phyloP scores from a whole-genome alignment of 116 monocot genomes.

The Thalassia testudinum region DNA sequence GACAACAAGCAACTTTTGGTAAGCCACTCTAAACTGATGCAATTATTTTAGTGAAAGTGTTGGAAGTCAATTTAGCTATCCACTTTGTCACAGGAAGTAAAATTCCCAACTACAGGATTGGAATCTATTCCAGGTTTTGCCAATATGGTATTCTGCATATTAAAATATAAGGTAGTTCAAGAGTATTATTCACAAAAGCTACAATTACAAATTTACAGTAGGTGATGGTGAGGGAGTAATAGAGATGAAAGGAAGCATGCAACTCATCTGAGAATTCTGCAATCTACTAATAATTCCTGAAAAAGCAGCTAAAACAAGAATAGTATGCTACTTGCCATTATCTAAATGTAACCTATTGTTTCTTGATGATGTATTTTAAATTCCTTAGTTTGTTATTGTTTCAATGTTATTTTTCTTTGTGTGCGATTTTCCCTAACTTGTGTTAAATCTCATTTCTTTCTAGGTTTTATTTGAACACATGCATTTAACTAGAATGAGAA shows the following conservation, averaged over 20 bases:
- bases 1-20: conserved; percentile 74
- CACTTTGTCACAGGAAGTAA: conserved; percentile 46
- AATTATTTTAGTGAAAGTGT: neutral
- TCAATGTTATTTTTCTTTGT: no score
- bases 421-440: no score
- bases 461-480: no score
- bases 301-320: conserved; percentile 65
- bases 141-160: neutral
- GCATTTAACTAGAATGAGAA: no score
- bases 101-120: conserved; percentile 86
- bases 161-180: neutral
- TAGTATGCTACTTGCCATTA: conserved; percentile 41
- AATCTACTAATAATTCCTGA: conserved; percentile 56
- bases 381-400: no score
- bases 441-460: no score
- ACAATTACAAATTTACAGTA: conserved; percentile 7
- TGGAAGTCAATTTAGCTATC: neutral
- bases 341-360: no score
- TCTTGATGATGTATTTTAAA: no score
- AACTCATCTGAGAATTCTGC: conserved; percentile 75
- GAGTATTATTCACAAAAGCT: neutral
- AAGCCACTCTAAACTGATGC: conserved; percentile 7
- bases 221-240: conserved; percentile 96
- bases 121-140: conserved; percentile 83
- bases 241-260: conserved; percentile 91